Evolutionary conservation across 139 green algal species (phyloP), one percentile per base, ranked within the genome.

Genomic region (Chlamydomonas incerta): DNA sequence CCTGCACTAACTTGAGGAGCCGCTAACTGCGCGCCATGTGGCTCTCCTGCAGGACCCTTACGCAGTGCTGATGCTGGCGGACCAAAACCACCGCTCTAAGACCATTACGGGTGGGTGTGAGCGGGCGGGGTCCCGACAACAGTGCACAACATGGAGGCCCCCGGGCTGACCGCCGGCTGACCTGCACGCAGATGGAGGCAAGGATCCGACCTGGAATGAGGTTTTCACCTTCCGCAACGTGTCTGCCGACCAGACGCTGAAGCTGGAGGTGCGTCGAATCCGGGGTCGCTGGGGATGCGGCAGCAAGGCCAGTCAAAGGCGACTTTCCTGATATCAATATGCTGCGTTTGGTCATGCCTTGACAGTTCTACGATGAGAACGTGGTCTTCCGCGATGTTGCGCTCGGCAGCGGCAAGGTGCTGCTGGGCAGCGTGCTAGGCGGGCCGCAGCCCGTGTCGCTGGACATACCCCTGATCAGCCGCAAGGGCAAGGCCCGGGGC

Each of bases 281-380:
- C 41, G 41, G 41, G n/a, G n/a, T n/a, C 41, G 41, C 41, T 50
- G 41, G 5, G 41, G 41, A 8, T 50, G 2, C 35, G 20, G 29
- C 2, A 6, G 11, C 13, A 65, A 29, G 63, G 6, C 5, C 4
- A 87, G 46, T 20, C 23, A 52, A 50, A 50, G 41, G 41, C 41
- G 20, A 28, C 35, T 23, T 15, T 34, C 15, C 8, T 58, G 41
- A 10, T 0, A 24, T 26, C 5, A 18, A 23, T 63, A 71, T 58
- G 3, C 14, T 77, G 23, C n/a, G n/a, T 8, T 50, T 50, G 41
- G 41, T 62, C 55, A 62, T 62, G 6, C 0, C 65, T 0, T 46
- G 37, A 80, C 88, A 91, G 88, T 89, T 91, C 73, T 91, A 86
- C n/a, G 84, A 91, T n/a, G 84, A 89, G 72, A 91, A 89, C 73